Evolutionary conservation across 192 early-diverging fungal genomes (phyloP).

Genomic region (Coemansia sp.): DNA sequence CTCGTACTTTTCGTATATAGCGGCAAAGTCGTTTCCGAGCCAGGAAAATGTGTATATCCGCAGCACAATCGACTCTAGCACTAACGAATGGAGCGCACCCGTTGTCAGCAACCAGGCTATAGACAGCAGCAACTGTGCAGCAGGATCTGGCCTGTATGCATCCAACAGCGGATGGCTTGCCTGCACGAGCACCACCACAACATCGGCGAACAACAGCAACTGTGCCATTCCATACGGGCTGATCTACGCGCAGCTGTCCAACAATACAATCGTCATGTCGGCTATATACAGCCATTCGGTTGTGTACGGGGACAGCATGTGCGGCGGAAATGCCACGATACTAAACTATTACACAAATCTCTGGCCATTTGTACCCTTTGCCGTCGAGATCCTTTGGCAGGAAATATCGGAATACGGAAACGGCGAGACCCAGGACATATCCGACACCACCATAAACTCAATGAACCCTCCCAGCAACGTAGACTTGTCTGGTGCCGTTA

Average conservation of each 20-base stretch:
- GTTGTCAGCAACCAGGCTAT: neutral
- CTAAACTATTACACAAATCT: slow-evolving; percentile 26
- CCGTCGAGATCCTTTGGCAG: neutral
- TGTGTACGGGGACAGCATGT: slow-evolving; percentile 10
- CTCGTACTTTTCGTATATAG: slow-evolving; percentile 5
- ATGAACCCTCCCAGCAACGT: neutral
- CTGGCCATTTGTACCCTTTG: slow-evolving; percentile 9
- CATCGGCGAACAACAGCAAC: slow-evolving; percentile 19
- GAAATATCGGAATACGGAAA: neutral
- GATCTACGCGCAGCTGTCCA: slow-evolving; percentile 9
- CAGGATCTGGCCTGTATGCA: slow-evolving; percentile 16
- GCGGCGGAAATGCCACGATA: neutral
- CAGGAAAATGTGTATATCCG: no score
- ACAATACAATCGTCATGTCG: neutral
- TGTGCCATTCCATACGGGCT: slow-evolving; percentile 18
- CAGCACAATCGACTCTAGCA: no score
- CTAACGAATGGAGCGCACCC: neutral
- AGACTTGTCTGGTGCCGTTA: neutral
- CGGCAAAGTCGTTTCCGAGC: no score
- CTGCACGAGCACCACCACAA: slow-evolving; percentile 24
- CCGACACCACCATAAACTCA: neutral
- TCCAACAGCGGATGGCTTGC: slow-evolving; percentile 29
- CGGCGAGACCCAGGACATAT: neutral
- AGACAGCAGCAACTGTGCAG: neutral
- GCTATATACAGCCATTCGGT: slow-evolving; percentile 20